Evolutionary conservation across 805 yeast species (phyloP), one percentile per base, ranked within the genome.

Genomic region (Jamesozyma piceae): DNA sequence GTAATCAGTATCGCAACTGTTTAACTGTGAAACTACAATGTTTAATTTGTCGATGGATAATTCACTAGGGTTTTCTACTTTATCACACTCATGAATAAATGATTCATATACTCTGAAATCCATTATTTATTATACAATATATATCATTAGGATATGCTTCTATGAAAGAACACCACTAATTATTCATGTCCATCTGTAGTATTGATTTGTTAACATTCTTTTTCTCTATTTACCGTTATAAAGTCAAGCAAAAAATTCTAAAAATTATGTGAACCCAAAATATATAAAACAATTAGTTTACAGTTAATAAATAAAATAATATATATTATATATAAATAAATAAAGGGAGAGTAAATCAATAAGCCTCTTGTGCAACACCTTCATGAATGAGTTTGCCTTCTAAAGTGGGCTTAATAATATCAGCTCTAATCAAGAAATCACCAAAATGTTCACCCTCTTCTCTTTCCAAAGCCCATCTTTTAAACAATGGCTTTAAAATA

Each of bases 361-460:
- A 71, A 40, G 82, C 80, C 38, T 81, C 89, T 60, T 82, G 95
- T 28, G 90, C 82, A 49, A 90, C 77, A 58, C 85, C 92, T 47
- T 90, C 97, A 72, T 94, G 95, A 86, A 92, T 89, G 62, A 77
- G 81, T 63, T 82, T 85, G 49, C 97, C 97, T 63, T 86, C 95
- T 36, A 77, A 66, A 24, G 97, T 89, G 48, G 89, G 92, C 57
- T 79, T 80, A 59, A 90, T 87, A 45, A 86, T 75, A n/a, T 94
- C 95, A 38, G 70, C 74, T 67, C 97, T 79, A 50, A 90, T 74
- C 50, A 83, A 76, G 71, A 84, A 90, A 62, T 90, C 97, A 59
- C 97, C 97, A 57, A 90, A 90, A 43, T 86, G 96, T 65, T 90
- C 97, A 44, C 87, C 90, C 9, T 88, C 94, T 35, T 74, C 62